These are phyloP conservation scores for Pilatotrama ljubarskyi DNA, from an alignment of 768 basidiomycete genomes.

Conservation along the genomic window DNA sequence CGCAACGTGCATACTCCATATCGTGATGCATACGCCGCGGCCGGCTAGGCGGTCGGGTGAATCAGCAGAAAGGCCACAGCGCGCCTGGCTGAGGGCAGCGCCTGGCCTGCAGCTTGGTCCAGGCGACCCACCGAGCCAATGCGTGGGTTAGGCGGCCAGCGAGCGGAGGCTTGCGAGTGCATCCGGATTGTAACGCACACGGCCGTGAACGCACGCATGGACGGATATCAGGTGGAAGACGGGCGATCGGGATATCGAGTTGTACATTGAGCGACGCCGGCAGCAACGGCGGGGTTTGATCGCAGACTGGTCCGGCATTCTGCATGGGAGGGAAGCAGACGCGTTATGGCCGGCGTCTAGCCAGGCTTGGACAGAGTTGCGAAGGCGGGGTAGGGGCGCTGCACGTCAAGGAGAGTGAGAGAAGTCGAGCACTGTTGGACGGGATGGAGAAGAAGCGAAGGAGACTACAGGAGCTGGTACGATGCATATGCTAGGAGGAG, in stretches of 20 bases:
- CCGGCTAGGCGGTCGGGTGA: slow-evolving; percentile 2
- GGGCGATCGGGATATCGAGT: background rate
- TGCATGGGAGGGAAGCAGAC: slow-evolving; percentile 5
- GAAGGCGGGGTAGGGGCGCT: background rate
- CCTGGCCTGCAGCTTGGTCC: background rate
- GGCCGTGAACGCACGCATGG: background rate
- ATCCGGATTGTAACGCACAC: background rate
- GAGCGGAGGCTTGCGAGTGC: background rate
- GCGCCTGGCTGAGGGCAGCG: slow-evolving; percentile 1
- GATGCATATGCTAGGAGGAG: background rate
- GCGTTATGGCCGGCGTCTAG: background rate
- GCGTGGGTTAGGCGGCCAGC: background rate
- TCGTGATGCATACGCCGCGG: too few relatives aligned
- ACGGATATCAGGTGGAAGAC: background rate
- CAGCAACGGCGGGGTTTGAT: slow-evolving; percentile 4
- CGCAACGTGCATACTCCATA: too few relatives aligned
- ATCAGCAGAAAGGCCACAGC: slow-evolving; percentile 5
- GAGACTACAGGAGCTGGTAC: background rate
- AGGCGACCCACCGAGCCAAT: background rate
- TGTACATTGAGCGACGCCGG: background rate
- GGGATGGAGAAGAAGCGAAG: background rate
- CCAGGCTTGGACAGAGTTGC: background rate
- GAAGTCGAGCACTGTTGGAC: background rate
- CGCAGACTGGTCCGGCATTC: background rate
- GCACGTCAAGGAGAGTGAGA: slow-evolving; percentile 2